Evolutionary conservation across 1,139 yeast genomes (phyloP).

Genomic region (Lodderomyces elongisporus): DNA sequence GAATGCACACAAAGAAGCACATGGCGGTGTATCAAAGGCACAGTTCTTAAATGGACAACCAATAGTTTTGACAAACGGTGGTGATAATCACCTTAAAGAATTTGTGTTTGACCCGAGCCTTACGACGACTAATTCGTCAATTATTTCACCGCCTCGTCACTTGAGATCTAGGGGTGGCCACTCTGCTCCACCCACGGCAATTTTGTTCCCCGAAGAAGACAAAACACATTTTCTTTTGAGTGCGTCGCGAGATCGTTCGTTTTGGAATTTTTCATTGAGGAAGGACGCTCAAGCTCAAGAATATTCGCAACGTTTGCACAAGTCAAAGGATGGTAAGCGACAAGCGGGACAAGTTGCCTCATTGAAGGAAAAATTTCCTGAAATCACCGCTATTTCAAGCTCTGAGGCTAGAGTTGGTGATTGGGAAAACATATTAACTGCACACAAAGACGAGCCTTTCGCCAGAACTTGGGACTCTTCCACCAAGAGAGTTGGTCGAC

Average conservation of each 20-base stretch:
- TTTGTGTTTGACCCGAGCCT: constrained; percentile 90
- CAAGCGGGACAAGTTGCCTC: constrained; percentile 52
- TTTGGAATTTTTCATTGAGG: constrained; percentile 89
- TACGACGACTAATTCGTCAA: constrained; percentile 57
- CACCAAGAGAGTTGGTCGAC: constrained; percentile 74
- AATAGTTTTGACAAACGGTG: constrained; percentile 84
- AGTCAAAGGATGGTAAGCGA: constrained; percentile 49
- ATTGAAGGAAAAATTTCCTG: constrained; percentile 66
- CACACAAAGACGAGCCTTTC: constrained; percentile 75
- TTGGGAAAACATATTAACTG: constrained; percentile 94
- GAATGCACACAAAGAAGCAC: constrained; percentile 64
- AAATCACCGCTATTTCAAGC: constrained; percentile 66
- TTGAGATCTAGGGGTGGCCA: constrained; percentile 96
- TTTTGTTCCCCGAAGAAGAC: constrained; percentile 71
- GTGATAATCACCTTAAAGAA: constrained; percentile 86
- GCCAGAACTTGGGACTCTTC: constrained; percentile 94
- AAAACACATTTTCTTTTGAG: constrained; percentile 81
- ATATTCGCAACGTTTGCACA: constrained; percentile 72
- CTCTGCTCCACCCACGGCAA: constrained; percentile 79
- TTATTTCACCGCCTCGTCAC: constrained; percentile 86
- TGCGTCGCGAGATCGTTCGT: constrained; percentile 79
- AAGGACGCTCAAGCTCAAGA: constrained; percentile 97
- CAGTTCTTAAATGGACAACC: constrained; percentile 90
- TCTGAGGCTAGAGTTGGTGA: constrained; percentile 79
- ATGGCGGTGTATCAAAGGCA: constrained; percentile 78